Evolutionary conservation across 176 grass and related monocot genomes (phyloP).

Genomic region (Juncus inflexus): DNA sequence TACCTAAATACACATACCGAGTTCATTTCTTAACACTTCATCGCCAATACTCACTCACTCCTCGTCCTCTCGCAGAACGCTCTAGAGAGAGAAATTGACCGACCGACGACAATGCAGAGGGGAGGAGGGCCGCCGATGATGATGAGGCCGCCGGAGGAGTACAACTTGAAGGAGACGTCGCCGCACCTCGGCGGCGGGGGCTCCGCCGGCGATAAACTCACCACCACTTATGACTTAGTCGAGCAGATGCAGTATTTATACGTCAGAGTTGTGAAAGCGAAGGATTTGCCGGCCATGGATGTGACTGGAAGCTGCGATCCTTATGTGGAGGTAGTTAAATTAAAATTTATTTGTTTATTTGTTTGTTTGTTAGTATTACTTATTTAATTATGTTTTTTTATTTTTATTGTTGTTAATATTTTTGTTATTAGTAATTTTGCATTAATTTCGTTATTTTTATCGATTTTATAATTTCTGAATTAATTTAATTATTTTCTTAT

Average conservation of each 20-base stretch:
- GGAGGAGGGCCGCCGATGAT: background rate
- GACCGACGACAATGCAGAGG: conserved; percentile 34
- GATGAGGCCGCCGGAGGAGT: conserved; percentile 33
- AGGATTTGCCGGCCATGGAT: conserved; percentile 46
- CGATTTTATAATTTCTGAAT: background rate
- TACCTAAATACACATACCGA: background rate
- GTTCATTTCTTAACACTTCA: background rate
- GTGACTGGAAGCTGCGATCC: conserved; percentile 43
- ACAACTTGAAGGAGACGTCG: conserved; percentile 37
- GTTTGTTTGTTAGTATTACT: background rate
- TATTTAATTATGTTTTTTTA: conserved; percentile 3
- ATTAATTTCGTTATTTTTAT: conserved; percentile 8
- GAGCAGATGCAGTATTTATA: conserved; percentile 65
- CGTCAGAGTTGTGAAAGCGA: conserved; percentile 55
- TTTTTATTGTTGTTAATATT: background rate
- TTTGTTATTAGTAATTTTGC: background rate
- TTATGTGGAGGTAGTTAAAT: conserved; percentile 31
- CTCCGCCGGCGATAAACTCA: conserved; percentile 43
- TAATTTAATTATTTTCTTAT: too few relatives aligned
- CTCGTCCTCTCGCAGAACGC: background rate
- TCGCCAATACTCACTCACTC: conserved; percentile 2
- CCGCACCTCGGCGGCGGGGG: conserved; percentile 48
- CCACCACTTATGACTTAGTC: conserved; percentile 47
- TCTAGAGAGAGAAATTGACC: conserved; percentile 2
- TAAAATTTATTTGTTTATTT: conserved; percentile 6